These are phyloP conservation scores for Speleostelium caveatum DNA, from an alignment of 78 protist genomes.

Conservation along the genomic window DNA sequence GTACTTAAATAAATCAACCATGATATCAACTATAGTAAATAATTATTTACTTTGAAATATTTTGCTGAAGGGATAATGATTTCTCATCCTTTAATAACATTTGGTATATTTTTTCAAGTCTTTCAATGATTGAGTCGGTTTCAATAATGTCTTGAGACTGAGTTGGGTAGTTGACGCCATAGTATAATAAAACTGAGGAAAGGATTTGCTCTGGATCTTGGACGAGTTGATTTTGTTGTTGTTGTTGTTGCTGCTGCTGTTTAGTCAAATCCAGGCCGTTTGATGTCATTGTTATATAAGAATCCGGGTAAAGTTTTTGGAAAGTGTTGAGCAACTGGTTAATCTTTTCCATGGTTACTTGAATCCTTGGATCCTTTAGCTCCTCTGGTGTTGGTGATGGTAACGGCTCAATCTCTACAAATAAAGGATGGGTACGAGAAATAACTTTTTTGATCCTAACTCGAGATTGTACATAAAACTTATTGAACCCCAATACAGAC, in stretches of 20 bases:
- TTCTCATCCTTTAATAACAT: conserved; percentile 23
- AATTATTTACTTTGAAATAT: conserved; percentile 4
- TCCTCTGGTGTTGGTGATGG: neutral
- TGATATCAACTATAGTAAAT: neutral
- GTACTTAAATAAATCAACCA: neutral
- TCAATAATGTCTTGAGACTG: conserved; percentile 55
- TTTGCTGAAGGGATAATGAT: conserved; percentile 11
- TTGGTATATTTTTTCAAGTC: conserved; percentile 14
- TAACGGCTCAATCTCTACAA: neutral
- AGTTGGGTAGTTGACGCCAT: conserved; percentile 45
- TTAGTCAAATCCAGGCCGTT: neutral
- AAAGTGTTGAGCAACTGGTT: neutral
- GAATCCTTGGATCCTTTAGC: conserved; percentile 8
- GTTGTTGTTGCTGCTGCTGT: neutral
- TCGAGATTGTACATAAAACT: conserved; percentile 1
- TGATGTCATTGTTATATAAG: neutral
- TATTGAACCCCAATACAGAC: neutral
- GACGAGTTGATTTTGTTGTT: neutral
- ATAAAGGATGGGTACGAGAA: neutral
- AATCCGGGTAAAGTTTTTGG: conserved; percentile 22
- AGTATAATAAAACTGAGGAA: neutral
- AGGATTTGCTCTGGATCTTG: conserved; percentile 24
- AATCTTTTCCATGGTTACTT: conserved; percentile 3
- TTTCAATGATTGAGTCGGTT: conserved; percentile 10
- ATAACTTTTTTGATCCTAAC: neutral